phyloP scores from a whole-genome alignment of 164 flowering plant genomes.

The Protea cynaroides region DNA sequence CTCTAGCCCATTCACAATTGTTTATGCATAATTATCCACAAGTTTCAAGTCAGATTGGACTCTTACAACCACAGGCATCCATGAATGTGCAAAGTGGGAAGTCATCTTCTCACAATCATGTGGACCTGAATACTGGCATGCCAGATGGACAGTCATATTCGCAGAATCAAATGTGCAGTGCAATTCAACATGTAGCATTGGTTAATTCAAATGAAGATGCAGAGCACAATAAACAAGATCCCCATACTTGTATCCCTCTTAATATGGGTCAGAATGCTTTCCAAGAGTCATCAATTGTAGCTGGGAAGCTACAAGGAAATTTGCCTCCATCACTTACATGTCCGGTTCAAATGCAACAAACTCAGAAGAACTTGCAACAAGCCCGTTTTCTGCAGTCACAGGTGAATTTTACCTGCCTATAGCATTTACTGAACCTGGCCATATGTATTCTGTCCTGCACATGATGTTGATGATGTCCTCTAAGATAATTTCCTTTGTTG shows the following conservation, averaged over 20 bases:
- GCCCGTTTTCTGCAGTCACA: too few species aligned
- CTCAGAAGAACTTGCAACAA: neutral
- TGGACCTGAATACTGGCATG: conserved; percentile 5
- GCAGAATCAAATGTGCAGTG: too few species aligned
- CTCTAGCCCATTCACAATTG: too few species aligned
- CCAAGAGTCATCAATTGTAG: neutral
- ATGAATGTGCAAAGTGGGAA: conserved; percentile 4
- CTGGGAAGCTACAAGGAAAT: neutral
- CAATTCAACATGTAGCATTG: too few species aligned
- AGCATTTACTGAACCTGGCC: too few species aligned
- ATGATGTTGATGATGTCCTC: too few species aligned
- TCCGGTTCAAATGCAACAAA: conserved; percentile 9
- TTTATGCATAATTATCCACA: conserved; percentile 1
- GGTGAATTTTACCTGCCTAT: too few species aligned
- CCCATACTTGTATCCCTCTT: neutral
- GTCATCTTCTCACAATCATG: conserved; percentile 1
- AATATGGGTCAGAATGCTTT: conserved; percentile 8
- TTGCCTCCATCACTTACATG: conserved; percentile 5
- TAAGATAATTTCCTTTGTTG: too few species aligned
- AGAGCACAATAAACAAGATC: conserved; percentile 6
- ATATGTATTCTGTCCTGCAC: too few species aligned
- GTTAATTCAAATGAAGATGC: conserved; percentile 8
- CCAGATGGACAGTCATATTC: conserved; percentile 3
- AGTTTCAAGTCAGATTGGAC: conserved; percentile 3
- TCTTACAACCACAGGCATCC: conserved; percentile 1